Evolutionary conservation across 1,139 yeast genomes (phyloP), one percentile per base, ranked within the genome.

Genomic region (Kodamaea sp.): DNA sequence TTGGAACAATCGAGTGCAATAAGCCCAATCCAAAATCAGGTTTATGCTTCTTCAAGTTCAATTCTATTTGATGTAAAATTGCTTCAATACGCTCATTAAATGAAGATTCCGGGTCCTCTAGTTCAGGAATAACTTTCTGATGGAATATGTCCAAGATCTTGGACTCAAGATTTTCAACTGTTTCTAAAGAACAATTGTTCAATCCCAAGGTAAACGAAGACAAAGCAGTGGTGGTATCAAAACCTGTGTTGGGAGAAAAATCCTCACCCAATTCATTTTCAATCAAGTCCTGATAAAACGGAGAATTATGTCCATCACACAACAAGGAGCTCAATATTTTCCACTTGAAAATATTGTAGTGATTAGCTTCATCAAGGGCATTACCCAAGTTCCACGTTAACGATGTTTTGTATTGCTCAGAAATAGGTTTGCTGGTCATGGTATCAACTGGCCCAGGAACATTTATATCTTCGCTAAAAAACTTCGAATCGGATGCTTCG

Each of bases 271-370:
- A 59, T 2, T 94, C 95, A 7, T 83, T 64, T 57, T 92, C 98
- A 41, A 92, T 84, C 39, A 92, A 68, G 15, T 78, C 78, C 59
- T 89, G 88, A 59, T 90, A 87, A 36, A 92, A 71, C 5, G 96
- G 92, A 8, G 97, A 84, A 10, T 92, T 83, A 53, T 90, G 97
- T 1, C 98, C 97, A 55, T 88, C 97, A 48, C 85, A 77, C 24
- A 94, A 66, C 39, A 94, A 65, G 12, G 82, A 77, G 15, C 86
- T 78, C 31, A 90, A 66, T 5, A 90, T 66, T 41, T 81, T 83
- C 75, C 92, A 70, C 31, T 86, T 72, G 56, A 90, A 85, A 0
- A 88, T 67, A 34, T 80, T 82, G 50, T 83, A 84, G 10, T 59
- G 66, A 36, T 53, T 58, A 1, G 42, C 26, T 28, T 74, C 69